These are phyloP conservation scores for Miamiensis avidus DNA, from an alignment of 169 alveolate species.

Conservation along the genomic window DNA sequence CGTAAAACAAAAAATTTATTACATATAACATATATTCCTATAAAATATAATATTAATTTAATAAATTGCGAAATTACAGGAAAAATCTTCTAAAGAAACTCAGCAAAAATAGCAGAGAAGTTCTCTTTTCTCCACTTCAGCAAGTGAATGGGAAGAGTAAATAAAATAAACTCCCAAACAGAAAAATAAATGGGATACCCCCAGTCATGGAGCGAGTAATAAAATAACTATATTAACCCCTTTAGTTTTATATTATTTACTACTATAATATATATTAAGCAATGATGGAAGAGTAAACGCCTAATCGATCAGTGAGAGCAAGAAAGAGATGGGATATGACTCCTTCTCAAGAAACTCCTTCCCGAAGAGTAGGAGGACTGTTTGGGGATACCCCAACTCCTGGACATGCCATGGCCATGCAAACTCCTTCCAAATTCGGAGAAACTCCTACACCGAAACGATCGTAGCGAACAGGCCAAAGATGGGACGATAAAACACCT, in stretches of 20 bases:
- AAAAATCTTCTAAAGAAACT: conserved; percentile 30
- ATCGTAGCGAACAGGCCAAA: conserved; percentile 40
- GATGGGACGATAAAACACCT: conserved; percentile 68
- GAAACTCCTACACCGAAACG: conserved; percentile 75
- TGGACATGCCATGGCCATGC: conserved; percentile 35
- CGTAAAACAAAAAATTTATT: neutral
- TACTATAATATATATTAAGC: neutral
- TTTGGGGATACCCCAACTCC: conserved; percentile 81
- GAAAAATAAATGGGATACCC: conserved; percentile 60
- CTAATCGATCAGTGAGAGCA: conserved; percentile 10
- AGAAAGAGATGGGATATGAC: conserved; percentile 71
- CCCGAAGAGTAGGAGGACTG: conserved; percentile 30
- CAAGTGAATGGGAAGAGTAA: conserved; percentile 24
- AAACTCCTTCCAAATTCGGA: conserved; percentile 47
- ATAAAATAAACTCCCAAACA: neutral
- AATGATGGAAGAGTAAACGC: neutral
- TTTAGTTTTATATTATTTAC: conserved; percentile 21
- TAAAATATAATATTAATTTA: no score
- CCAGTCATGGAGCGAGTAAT: conserved; percentile 38
- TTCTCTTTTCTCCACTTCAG: conserved; percentile 10
- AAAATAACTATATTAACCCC: no score
- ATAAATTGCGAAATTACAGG: no score
- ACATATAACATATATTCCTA: conserved; percentile 14
- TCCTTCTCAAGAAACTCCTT: conserved; percentile 52
- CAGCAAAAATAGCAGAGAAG: conserved; percentile 33